These are phyloP conservation scores for Boletus rex-veris DNA, from an alignment of 768 basidiomycete species.

Conservation along the genomic window DNA sequence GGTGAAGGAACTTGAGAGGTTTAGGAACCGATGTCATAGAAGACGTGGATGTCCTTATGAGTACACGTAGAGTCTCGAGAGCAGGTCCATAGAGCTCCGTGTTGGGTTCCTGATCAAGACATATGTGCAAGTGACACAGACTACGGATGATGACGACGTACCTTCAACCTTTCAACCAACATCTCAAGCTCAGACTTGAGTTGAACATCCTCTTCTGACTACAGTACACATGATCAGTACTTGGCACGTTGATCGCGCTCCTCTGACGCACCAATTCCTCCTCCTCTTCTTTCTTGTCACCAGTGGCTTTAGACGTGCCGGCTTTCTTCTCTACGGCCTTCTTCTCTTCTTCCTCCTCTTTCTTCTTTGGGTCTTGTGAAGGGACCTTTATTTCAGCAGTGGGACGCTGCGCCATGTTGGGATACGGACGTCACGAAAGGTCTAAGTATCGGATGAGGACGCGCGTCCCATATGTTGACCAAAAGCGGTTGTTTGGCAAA, in stretches of 20 bases:
- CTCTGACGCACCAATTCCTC: constrained; percentile 67
- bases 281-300: constrained; percentile 55
- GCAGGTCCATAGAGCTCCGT: constrained; percentile 83
- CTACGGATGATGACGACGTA: constrained; percentile 33
- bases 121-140: constrained; percentile 11
- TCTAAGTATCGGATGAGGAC: constrained; percentile 17
- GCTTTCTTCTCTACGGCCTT: constrained; percentile 47
- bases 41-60: constrained; percentile 94
- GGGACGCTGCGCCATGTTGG: constrained; percentile 54
- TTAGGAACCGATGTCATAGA: constrained; percentile 99
- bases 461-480: constrained; percentile 27
- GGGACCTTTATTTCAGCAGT: constrained; percentile 60
- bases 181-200: constrained; percentile 94
- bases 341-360: constrained; percentile 46
- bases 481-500: constrained; percentile 32
- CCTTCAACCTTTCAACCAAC: constrained; percentile 92
- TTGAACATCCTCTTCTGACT: constrained; percentile 96
- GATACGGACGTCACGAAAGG: constrained; percentile 6
- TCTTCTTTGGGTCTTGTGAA: constrained; percentile 75
- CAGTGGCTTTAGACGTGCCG: constrained; percentile 52
- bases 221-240: constrained; percentile 5
- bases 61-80: constrained; percentile 86
- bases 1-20: constrained; percentile 95
- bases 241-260: constrained; percentile 8
- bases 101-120: constrained; percentile 71